Evolutionary conservation across 768 basidiomycete genomes (phyloP).

Genomic region (Suillus weaverae): DNA sequence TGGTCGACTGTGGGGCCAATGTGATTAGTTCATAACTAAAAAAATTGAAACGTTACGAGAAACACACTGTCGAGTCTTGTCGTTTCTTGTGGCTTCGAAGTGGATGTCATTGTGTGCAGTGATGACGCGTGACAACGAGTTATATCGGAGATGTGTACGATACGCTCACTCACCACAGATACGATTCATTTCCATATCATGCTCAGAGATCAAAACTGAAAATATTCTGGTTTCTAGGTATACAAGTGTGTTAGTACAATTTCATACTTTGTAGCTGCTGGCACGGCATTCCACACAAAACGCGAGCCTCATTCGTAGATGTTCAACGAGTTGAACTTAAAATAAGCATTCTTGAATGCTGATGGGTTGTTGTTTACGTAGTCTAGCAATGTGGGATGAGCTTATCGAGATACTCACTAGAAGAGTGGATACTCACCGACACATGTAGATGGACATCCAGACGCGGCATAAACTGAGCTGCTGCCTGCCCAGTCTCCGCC

Average conservation of each 20-base stretch:
- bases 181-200: not conserved
- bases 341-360: constrained; percentile 37
- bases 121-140: not conserved
- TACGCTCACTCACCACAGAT: not conserved
- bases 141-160: not conserved
- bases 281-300: not conserved
- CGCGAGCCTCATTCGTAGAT: constrained; percentile 32
- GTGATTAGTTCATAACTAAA: not conserved
- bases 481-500: constrained; percentile 32
- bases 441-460: constrained; percentile 30
- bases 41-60: not conserved
- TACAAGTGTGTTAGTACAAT: not conserved
- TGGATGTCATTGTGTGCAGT: not conserved
- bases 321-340: constrained; percentile 37
- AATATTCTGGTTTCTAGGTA: not conserved
- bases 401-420: too few relatives aligned
- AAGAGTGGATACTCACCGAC: constrained; percentile 19
- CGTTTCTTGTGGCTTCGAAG: not conserved
- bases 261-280: not conserved
- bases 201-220: not conserved
- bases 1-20: not conserved
- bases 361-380: constrained; percentile 38
- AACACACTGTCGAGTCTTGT: not conserved
- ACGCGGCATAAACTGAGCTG: constrained; percentile 16
- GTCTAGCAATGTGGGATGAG: constrained; percentile 17